Percentiles rank a stretch among this genome's conserved stretches.
Conservation (phyloP, 2,329 filamentous ascomycete species). For the Pyrenochaeta sp. region DNA sequence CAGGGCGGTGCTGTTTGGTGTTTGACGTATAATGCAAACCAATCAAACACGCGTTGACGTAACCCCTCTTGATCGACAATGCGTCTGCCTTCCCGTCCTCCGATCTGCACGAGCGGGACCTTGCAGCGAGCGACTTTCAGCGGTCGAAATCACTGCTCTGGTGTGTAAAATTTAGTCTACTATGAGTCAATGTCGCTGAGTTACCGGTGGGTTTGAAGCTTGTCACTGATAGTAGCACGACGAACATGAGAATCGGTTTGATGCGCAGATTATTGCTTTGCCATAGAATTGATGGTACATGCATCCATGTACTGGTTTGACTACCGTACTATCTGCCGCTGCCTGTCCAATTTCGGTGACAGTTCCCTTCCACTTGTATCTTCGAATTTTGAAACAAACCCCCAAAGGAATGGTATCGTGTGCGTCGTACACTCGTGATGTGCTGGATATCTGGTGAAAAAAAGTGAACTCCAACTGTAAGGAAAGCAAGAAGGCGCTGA, state of each 20-base stretch:
- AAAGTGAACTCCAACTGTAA: slow-evolving; percentile 6
- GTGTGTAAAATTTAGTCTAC: background rate
- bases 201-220: slow-evolving; percentile 2
- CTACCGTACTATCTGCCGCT: background rate
- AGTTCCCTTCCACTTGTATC: background rate
- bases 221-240: background rate
- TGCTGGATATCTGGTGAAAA: slow-evolving; percentile 22
- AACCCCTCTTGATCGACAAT: slow-evolving; percentile 14
- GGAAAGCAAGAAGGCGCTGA: slow-evolving; percentile 9
- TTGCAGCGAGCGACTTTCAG: slow-evolving; percentile 21
- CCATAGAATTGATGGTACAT: slow-evolving; percentile 2
- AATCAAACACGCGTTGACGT: slow-evolving; percentile 16
- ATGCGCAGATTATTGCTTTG: slow-evolving; percentile 5
- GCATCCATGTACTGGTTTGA: slow-evolving; percentile 4
- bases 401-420: slow-evolving; percentile 28
- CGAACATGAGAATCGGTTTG: background rate
- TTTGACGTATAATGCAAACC: slow-evolving; percentile 4
- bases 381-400: background rate
- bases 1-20: background rate
- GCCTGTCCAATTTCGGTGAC: background rate
- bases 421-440: slow-evolving; percentile 37
- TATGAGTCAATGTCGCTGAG: background rate
- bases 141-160: slow-evolving; percentile 6
- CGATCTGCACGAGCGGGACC: slow-evolving; percentile 27
- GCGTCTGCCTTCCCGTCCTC: slow-evolving; percentile 11